phyloP scores from a whole-genome alignment of 1,284 basidiomycete genomes.

The Lignosus rhinocerotis region DNA sequence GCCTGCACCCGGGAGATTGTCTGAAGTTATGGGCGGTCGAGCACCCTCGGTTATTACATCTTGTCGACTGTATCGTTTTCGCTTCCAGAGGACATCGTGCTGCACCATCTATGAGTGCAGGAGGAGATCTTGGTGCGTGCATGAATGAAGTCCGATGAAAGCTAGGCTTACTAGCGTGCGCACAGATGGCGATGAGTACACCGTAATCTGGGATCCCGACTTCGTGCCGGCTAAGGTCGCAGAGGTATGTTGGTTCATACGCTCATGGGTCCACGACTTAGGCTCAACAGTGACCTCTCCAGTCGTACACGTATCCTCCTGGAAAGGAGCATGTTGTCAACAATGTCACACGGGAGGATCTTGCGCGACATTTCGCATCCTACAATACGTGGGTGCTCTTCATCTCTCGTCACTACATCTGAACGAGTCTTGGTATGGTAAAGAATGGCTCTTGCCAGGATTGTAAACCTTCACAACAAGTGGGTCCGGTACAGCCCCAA shows the following conservation, averaged over 20 bases:
- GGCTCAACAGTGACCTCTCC: neutral
- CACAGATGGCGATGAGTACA: conserved; percentile 57
- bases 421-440: neutral
- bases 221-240: conserved; percentile 54
- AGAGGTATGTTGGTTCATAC: conserved; percentile 40
- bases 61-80: conserved; percentile 67
- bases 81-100: conserved; percentile 58
- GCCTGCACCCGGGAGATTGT: conserved; percentile 67
- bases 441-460: conserved; percentile 45
- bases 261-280: neutral
- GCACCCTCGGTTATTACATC: conserved; percentile 48
- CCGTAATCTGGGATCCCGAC: conserved; percentile 68
- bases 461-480: conserved; percentile 55
- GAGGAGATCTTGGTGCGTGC: conserved; percentile 55
- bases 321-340: conserved; percentile 51
- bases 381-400: conserved; percentile 54
- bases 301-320: conserved; percentile 68
- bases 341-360: conserved; percentile 50
- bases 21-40: conserved; percentile 61
- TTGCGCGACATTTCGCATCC: conserved; percentile 61
- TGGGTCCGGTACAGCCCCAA: conserved; percentile 56
- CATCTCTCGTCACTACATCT: neutral
- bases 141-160: neutral
- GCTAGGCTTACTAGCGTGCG: neutral
- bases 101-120: conserved; percentile 68